Evolutionary conservation across 1,139 yeast genomes (phyloP).

Genomic region (Arxiozyma heterogenica): DNA sequence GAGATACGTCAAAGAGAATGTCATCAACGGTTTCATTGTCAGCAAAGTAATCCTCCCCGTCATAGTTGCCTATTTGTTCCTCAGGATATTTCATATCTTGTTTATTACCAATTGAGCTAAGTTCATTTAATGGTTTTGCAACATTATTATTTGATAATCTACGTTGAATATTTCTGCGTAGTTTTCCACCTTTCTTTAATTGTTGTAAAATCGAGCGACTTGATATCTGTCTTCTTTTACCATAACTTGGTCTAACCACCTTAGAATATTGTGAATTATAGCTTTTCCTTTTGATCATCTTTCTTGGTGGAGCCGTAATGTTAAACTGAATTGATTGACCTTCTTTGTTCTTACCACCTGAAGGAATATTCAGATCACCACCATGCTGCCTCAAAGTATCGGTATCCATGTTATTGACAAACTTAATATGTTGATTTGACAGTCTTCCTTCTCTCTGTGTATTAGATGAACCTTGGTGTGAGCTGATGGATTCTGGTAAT

Average conservation of each 20-base stretch:
- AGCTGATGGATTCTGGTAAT: background rate
- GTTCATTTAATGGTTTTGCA: constrained; percentile 7
- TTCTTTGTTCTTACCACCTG: background rate
- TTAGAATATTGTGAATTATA: background rate
- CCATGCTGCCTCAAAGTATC: background rate
- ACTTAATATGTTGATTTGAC: constrained; percentile 2
- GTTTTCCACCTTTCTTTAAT: constrained; percentile 15
- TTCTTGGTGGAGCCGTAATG: constrained; percentile 18
- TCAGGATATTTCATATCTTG: constrained; percentile 16
- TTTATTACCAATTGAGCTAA: constrained; percentile 9
- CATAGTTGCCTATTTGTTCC: constrained; percentile 12
- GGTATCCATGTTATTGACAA: background rate
- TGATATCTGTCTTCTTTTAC: constrained; percentile 7
- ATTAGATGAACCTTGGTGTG: background rate
- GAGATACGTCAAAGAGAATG: constrained; percentile 38
- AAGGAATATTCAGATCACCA: background rate
- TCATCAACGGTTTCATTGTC: constrained; percentile 26
- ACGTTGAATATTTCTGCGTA: constrained; percentile 16
- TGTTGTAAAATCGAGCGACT: constrained; percentile 11
- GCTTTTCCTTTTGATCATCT: background rate
- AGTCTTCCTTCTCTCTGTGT: background rate
- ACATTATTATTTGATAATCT: constrained; percentile 14
- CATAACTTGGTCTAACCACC: background rate
- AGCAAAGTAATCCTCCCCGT: constrained; percentile 29
- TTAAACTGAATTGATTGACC: constrained; percentile 22